A percentile compares a stretch with the other conserved stretches of the same genome.
phyloP scores from a whole-genome alignment of 163 green algal genomes.

The Scenedesmus sp. region DNA sequence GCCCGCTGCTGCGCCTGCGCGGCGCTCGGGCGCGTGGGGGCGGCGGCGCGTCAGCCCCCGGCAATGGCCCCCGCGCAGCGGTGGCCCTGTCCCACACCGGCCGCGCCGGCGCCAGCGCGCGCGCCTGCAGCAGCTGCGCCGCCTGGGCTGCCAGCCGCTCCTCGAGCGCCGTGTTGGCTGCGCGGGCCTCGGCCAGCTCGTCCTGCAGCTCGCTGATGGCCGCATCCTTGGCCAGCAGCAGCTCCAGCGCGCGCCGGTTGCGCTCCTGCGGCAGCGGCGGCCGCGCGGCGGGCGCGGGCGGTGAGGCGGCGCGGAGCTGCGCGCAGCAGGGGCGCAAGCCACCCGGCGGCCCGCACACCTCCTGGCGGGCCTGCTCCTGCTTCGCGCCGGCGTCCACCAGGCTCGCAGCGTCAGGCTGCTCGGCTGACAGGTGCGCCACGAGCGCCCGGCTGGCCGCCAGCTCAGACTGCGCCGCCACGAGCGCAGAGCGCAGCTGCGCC shows the following conservation, averaged over 20 bases:
- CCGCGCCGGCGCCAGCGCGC: background rate
- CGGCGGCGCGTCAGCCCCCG: too few relatives aligned
- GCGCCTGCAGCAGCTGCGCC: background rate
- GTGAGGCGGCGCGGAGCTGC: background rate
- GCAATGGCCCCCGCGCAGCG: too few relatives aligned
- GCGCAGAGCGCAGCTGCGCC: background rate
- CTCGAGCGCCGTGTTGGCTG: background rate
- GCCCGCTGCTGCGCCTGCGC: too few relatives aligned
- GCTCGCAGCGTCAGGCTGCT: constrained; percentile 11
- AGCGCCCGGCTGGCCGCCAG: background rate
- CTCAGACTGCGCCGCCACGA: constrained; percentile 10
- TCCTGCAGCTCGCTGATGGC: constrained; percentile 20
- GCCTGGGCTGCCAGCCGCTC: background rate
- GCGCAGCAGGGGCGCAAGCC: background rate
- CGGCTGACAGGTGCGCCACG: background rate
- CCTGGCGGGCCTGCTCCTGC: constrained; percentile 37
- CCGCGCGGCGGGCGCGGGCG: background rate
- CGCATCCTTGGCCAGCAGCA: constrained; percentile 38
- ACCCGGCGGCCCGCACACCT: constrained; percentile 1
- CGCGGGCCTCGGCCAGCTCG: background rate
- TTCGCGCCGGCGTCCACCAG: constrained; percentile 13
- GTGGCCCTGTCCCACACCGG: too few relatives aligned
- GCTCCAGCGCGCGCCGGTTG: constrained; percentile 38
- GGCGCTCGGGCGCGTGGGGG: too few relatives aligned
- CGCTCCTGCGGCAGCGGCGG: constrained; percentile 12